Conservation (phyloP, 306 rosid species). For the Inga oerstediana region DNA sequence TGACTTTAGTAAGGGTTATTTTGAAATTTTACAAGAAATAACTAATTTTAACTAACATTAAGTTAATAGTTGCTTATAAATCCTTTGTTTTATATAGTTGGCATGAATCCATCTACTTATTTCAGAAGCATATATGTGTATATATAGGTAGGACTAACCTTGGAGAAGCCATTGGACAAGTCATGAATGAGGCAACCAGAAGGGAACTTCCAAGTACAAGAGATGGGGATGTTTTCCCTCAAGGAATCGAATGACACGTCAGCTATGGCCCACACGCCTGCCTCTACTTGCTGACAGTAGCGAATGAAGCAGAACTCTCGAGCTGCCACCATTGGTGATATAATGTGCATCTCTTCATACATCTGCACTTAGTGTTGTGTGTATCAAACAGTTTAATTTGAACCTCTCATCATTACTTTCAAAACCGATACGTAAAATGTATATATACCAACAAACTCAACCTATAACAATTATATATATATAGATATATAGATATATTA, state of each 20-base stretch:
- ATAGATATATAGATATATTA: neutral
- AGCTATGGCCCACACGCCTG: slow-evolving; percentile 57
- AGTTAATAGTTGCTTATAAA: no score
- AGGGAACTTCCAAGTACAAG: slow-evolving; percentile 64
- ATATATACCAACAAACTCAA: no score
- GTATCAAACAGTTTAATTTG: no score
- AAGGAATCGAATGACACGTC: slow-evolving; percentile 62
- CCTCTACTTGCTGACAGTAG: slow-evolving; percentile 53
- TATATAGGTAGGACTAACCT: slow-evolving; percentile 33
- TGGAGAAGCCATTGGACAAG: slow-evolving; percentile 44
- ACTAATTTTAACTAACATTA: neutral
- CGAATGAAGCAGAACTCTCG: slow-evolving; percentile 64
- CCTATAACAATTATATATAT: no score
- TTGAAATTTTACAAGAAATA: neutral
- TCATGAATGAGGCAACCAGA: slow-evolving; percentile 80
- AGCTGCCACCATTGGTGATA: slow-evolving; percentile 63
- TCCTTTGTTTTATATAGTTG: neutral
- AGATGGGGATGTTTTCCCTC: neutral
- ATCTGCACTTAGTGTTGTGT: slow-evolving; percentile 43
- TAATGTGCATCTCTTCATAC: slow-evolving; percentile 70
- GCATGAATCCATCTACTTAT: neutral
- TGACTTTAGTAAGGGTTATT: neutral
- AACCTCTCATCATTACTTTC: slow-evolving; percentile 8
- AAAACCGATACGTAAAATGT: neutral
- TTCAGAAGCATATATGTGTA: neutral